Conservation (phyloP, 371 early-diverging fungal genomes). For the Blakeslea trispora region DNA sequence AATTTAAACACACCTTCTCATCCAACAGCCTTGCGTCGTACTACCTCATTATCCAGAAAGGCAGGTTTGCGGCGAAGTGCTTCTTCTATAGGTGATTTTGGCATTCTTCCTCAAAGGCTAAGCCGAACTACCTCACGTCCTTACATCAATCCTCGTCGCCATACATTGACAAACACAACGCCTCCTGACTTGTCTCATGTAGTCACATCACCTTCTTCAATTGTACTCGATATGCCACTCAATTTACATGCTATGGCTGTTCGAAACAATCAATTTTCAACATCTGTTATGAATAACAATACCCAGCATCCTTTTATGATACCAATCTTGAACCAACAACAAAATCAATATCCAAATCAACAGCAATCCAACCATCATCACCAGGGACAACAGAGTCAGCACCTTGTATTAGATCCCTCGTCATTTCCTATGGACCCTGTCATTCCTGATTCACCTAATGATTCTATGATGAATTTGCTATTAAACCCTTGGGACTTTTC, state of each 20-base stretch:
- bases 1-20: conserved; percentile 1
- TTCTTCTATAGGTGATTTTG: conserved; percentile 24
- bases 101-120: conserved; percentile 20
- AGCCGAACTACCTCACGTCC: conserved; percentile 14
- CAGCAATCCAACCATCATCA: conserved; percentile 15
- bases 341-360: conserved; percentile 8
- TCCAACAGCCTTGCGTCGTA: conserved; percentile 12
- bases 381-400: conserved; percentile 10
- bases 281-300: conserved; percentile 21
- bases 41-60: conserved; percentile 22
- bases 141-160: conserved; percentile 22
- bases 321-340: conserved; percentile 30
- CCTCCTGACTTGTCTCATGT: conserved; percentile 19
- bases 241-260: conserved; percentile 24
- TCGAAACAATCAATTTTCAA: conserved; percentile 24
- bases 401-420: conserved; percentile 27
- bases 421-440: conserved; percentile 46
- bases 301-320: conserved; percentile 23
- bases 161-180: conserved; percentile 23
- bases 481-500: conserved; percentile 23
- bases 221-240: conserved; percentile 9
- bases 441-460: conserved; percentile 33
- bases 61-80: conserved; percentile 21
- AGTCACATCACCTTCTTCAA: neutral
- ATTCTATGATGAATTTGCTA: conserved; percentile 47